Conservation (phyloP, 75 land plant species). For the Picea sitchensis region DNA sequence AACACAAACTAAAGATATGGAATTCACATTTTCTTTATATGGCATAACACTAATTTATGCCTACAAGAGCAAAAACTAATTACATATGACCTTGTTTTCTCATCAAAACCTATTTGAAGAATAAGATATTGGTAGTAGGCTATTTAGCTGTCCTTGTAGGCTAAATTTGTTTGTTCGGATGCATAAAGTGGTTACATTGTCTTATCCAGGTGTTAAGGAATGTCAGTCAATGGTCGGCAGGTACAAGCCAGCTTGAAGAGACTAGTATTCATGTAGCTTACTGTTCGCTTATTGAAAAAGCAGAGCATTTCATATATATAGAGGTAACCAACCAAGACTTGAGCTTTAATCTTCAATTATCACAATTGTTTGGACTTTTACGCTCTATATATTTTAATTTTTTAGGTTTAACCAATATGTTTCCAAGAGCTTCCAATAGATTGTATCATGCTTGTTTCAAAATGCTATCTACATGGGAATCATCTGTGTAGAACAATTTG, state of each 20-base stretch:
- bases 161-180: not conserved
- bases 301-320: slow-evolving; percentile 93
- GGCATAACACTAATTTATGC: not conserved
- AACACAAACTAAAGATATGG: not conserved
- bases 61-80: not conserved
- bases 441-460: not conserved
- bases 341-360: not conserved
- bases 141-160: too few relatives aligned
- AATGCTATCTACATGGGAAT: not conserved
- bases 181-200: not conserved
- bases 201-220: slow-evolving; percentile 74
- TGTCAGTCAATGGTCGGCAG: slow-evolving; percentile 99
- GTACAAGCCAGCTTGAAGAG: slow-evolving; percentile 92
- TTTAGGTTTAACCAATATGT: not conserved
- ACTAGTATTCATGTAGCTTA: slow-evolving; percentile 91
- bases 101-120: too few relatives aligned
- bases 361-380: not conserved
- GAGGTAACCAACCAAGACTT: slow-evolving; percentile 47
- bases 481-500: too few relatives aligned
- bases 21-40: not conserved
- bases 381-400: not conserved
- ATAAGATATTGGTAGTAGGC: too few relatives aligned
- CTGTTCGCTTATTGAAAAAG: slow-evolving; percentile 86
- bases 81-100: not conserved
- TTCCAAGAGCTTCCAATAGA: not conserved